These are phyloP conservation scores for Solanum ahanhuiri DNA, from an alignment of 257 asterid genomes.

Conservation along the genomic window DNA sequence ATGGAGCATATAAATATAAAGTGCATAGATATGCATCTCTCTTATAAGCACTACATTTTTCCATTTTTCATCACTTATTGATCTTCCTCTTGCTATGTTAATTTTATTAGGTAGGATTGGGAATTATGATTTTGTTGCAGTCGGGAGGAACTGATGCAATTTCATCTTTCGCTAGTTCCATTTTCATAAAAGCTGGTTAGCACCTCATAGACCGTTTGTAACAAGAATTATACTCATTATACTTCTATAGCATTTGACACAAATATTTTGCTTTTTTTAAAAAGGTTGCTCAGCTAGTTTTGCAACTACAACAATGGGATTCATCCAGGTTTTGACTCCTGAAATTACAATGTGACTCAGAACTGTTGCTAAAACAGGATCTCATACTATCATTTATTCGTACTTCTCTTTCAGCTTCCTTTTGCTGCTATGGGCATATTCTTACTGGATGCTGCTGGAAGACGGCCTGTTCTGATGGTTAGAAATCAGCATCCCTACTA, in stretches of 20 bases:
- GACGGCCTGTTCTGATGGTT: conserved; percentile 27
- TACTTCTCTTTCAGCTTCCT: conserved; percentile 17
- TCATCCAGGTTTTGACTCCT: conserved; percentile 16
- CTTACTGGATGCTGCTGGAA: conserved; percentile 18
- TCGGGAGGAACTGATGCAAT: conserved; percentile 28
- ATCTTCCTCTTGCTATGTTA: background rate
- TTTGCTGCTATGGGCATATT: conserved; percentile 13
- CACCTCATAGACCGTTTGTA: background rate
- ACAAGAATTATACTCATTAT: background rate
- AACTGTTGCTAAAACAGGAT: background rate
- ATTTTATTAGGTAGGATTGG: conserved; percentile 18
- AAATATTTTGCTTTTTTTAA: background rate
- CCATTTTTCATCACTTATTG: background rate
- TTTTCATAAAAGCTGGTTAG: conserved; percentile 23
- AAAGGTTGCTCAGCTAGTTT: conserved; percentile 13
- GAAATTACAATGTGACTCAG: background rate
- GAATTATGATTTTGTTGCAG: conserved; percentile 19
- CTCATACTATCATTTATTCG: background rate
- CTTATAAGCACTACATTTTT: background rate
- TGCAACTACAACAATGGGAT: conserved; percentile 16
- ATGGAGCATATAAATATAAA: background rate
- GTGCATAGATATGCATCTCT: background rate
- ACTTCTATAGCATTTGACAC: background rate
- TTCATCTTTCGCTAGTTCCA: conserved; percentile 20
- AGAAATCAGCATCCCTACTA: background rate